Percentiles rank a stretch among this genome's conserved stretches.
Evolutionary conservation across 352 stramenopile genomes (phyloP).

Genomic region (Phytophthora idaei): DNA sequence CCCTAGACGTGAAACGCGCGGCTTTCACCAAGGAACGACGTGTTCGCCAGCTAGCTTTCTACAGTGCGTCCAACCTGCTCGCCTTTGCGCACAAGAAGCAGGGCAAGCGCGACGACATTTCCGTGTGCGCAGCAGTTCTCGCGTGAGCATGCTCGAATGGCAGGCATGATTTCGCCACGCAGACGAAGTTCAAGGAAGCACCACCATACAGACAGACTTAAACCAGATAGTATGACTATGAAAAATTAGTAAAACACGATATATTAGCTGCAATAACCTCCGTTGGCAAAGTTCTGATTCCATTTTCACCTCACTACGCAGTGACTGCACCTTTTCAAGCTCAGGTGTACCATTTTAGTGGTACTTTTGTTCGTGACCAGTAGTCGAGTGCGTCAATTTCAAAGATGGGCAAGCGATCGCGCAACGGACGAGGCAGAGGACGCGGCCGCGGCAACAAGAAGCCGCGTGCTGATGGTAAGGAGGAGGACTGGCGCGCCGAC

Average conservation of each 20-base stretch:
- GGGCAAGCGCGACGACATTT: conserved; percentile 88
- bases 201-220: conserved; percentile 23
- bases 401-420: conserved; percentile 55
- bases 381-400: conserved; percentile 10
- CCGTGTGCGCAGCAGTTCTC: conserved; percentile 84
- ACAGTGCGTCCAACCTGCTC: conserved; percentile 88
- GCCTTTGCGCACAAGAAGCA: conserved; percentile 89
- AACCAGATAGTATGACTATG: conserved; percentile 32
- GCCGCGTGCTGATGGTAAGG: conserved; percentile 43
- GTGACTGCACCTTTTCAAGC: conserved; percentile 3
- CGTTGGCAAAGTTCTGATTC: no score
- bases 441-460: conserved; percentile 58
- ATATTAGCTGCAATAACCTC: conserved; percentile 25
- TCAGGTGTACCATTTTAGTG: conserved; percentile 9
- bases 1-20: conserved; percentile 57
- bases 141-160: conserved; percentile 48
- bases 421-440: conserved; percentile 43
- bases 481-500: conserved; percentile 48
- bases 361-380: conserved; percentile 23
- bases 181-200: conserved; percentile 7
- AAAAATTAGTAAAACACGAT: conserved; percentile 33
- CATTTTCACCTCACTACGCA: not conserved
- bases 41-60: conserved; percentile 87
- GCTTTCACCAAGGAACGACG: conserved; percentile 85
- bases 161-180: conserved; percentile 20